These are phyloP conservation scores for Lepiota brunneoincarnata DNA, from an alignment of 768 basidiomycete species.

Conservation along the genomic window DNA sequence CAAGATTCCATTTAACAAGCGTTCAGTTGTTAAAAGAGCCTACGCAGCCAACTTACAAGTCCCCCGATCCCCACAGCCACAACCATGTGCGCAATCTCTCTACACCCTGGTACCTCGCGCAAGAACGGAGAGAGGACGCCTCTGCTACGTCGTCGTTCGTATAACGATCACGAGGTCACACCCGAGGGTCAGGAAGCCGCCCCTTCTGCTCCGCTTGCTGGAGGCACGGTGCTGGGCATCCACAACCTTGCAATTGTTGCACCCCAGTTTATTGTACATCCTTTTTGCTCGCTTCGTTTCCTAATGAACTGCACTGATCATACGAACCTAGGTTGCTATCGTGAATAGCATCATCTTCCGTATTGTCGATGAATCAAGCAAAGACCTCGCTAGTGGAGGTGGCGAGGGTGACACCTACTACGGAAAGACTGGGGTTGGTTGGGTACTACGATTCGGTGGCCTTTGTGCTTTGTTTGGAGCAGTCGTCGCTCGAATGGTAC, in stretches of 20 bases:
- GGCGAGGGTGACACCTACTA: constrained; percentile 55
- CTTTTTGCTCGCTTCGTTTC: background rate
- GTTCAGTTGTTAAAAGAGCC: constrained; percentile 73
- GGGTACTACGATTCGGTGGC: constrained; percentile 93
- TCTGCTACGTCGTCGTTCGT: constrained; percentile 57
- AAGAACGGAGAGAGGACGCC: constrained; percentile 51
- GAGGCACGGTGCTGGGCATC: constrained; percentile 91
- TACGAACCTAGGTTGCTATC: constrained; percentile 64
- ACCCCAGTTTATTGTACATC: constrained; percentile 87
- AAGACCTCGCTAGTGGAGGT: constrained; percentile 33
- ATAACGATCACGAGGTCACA: constrained; percentile 43
- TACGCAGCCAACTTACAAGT: constrained; percentile 29
- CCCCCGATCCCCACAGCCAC: constrained; percentile 33
- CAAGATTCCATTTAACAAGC: constrained; percentile 2
- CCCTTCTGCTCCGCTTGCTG: constrained; percentile 56
- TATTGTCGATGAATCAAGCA: constrained; percentile 58
- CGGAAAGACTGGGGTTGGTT: constrained; percentile 88
- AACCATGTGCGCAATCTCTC: constrained; percentile 56
- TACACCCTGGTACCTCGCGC: constrained; percentile 36
- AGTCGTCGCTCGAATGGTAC: constrained; percentile 72
- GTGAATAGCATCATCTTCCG: constrained; percentile 87
- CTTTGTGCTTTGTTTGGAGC: constrained; percentile 85
- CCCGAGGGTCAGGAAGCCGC: constrained; percentile 33
- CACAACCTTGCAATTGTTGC: constrained; percentile 95
- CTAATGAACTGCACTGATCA: constrained; percentile 7